Evolutionary conservation across 257 asterid species (phyloP).

Genomic region (Lycium ferocissimum): DNA sequence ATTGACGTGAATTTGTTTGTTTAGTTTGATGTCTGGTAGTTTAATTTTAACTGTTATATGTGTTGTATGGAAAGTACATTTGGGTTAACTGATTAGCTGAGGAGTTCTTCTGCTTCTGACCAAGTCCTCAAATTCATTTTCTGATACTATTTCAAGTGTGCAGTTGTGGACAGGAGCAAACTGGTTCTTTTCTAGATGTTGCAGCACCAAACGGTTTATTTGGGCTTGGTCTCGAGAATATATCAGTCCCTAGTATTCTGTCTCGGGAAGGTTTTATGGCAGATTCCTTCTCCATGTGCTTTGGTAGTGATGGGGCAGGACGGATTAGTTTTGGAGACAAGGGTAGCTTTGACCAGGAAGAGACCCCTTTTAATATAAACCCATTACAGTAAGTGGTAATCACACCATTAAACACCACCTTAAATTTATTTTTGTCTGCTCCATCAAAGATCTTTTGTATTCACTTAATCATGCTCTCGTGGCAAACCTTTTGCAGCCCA

Average conservation of each 20-base stretch:
- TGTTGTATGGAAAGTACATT: slow-evolving; percentile 12
- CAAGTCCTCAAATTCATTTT: slow-evolving; percentile 2
- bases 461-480: slow-evolving; percentile 27
- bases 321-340: slow-evolving; percentile 82
- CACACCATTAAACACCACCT: not conserved
- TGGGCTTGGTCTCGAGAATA: slow-evolving; percentile 84
- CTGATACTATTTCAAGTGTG: slow-evolving; percentile 37
- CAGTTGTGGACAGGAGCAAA: slow-evolving; percentile 89
- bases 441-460: not conserved
- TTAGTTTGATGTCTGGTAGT: not conserved
- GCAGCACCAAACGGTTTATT: slow-evolving; percentile 90
- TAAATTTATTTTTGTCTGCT: not conserved
- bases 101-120: not conserved
- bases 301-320: slow-evolving; percentile 78
- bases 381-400: slow-evolving; percentile 65
- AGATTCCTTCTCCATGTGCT: slow-evolving; percentile 91
- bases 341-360: slow-evolving; percentile 83
- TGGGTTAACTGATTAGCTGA: not conserved
- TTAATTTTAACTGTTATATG: not conserved
- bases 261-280: slow-evolving; percentile 62
- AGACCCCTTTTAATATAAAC: slow-evolving; percentile 67
- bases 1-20: slow-evolving; percentile 3
- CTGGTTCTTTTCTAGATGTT: slow-evolving; percentile 76
- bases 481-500: slow-evolving; percentile 61
- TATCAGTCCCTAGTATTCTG: slow-evolving; percentile 84